These are phyloP conservation scores for Limonium bicolor DNA, from an alignment of 148 eudicot species.

Conservation along the genomic window DNA sequence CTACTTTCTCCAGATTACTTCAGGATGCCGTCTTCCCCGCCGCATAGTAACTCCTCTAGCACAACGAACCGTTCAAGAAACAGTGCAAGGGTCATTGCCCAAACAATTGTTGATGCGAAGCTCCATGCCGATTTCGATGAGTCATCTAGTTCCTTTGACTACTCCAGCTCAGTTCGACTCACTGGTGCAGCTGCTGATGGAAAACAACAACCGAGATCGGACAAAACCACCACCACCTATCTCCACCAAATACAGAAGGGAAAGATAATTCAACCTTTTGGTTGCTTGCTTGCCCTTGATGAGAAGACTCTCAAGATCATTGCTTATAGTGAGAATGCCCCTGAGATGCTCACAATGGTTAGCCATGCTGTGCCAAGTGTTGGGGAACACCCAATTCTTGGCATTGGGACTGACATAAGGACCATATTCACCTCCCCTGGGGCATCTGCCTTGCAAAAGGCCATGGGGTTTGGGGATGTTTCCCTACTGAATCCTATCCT, in stretches of 20 bases:
- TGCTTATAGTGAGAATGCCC: slow-evolving; percentile 81
- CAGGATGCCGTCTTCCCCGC: slow-evolving; percentile 67
- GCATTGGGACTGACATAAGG: slow-evolving; percentile 71
- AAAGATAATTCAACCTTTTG: slow-evolving; percentile 71
- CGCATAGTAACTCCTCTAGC: slow-evolving; percentile 45
- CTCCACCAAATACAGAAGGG: slow-evolving; percentile 87
- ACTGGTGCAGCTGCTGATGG: slow-evolving; percentile 13
- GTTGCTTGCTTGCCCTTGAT: slow-evolving; percentile 77
- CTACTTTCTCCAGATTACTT: slow-evolving; percentile 1
- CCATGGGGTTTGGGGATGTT: slow-evolving; percentile 71
- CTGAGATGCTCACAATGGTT: slow-evolving; percentile 84
- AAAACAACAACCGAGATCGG: slow-evolving; percentile 28
- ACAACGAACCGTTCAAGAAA: slow-evolving; percentile 48
- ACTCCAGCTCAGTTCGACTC: slow-evolving; percentile 52
- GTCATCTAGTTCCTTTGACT: slow-evolving; percentile 59
- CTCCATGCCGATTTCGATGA: slow-evolving; percentile 80
- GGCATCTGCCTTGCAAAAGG: slow-evolving; percentile 66
- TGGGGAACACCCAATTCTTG: slow-evolving; percentile 53
- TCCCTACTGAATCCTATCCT: slow-evolving; percentile 75
- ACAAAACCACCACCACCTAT: slow-evolving; percentile 67
- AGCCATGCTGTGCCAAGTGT: slow-evolving; percentile 89
- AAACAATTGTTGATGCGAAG: slow-evolving; percentile 71
- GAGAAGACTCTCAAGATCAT: slow-evolving; percentile 66
- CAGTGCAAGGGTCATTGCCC: slow-evolving; percentile 57
- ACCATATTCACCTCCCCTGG: slow-evolving; percentile 67